Evolutionary conservation across 345 rosid species (phyloP).

Genomic region (Citrus inodora): DNA sequence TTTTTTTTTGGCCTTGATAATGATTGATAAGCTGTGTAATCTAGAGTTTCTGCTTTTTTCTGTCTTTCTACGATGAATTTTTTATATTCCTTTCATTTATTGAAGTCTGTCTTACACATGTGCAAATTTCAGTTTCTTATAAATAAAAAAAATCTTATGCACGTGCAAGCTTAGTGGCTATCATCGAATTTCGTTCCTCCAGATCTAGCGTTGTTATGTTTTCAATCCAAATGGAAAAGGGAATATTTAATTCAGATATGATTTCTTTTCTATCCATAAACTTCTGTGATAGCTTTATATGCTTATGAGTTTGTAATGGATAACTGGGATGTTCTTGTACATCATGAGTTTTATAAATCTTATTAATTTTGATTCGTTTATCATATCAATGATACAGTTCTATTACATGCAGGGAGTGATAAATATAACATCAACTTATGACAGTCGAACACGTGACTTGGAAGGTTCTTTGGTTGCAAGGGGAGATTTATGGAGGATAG

Average conservation of each 20-base stretch:
- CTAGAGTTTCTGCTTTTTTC: background rate
- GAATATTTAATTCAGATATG: background rate
- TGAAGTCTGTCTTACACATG: background rate
- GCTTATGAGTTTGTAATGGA: background rate
- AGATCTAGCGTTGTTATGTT: background rate
- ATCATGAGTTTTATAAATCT: background rate
- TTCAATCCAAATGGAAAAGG: background rate
- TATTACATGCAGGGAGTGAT: constrained; percentile 52
- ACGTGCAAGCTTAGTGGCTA: background rate
- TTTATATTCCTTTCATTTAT: background rate
- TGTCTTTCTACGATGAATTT: background rate
- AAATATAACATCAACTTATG: constrained; percentile 75
- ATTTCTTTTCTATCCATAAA: background rate
- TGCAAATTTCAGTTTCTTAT: background rate
- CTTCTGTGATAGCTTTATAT: background rate
- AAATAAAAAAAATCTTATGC: background rate
- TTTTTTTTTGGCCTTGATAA: background rate
- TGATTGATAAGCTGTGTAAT: background rate
- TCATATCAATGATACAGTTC: constrained; percentile 3
- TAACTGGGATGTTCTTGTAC: background rate
- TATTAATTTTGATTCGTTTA: background rate
- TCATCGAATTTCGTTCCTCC: background rate
- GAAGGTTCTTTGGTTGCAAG: constrained; percentile 82
- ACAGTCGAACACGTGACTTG: constrained; percentile 64
- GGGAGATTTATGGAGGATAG: constrained; percentile 95